phyloP scores from a whole-genome alignment of 192 early-diverging fungal species.

The Linnemannia zychae region DNA sequence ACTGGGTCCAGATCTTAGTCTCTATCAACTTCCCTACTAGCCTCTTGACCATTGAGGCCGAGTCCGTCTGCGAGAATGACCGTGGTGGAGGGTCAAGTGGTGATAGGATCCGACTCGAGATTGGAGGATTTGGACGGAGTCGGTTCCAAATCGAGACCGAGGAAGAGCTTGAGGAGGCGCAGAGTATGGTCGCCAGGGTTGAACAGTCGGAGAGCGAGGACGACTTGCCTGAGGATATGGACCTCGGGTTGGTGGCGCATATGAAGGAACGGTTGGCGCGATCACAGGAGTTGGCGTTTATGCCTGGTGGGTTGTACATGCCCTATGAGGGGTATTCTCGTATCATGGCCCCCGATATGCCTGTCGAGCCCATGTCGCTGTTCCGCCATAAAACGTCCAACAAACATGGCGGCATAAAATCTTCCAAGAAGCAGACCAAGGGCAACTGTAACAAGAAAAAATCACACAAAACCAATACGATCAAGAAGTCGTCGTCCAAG shows the following conservation, averaged over 20 bases:
- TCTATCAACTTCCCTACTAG: conserved; percentile 49
- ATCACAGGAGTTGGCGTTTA: conserved; percentile 40
- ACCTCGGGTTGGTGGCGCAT: conserved; percentile 4
- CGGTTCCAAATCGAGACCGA: conserved; percentile 39
- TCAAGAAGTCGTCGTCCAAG: not conserved
- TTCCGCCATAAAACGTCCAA: conserved; percentile 6
- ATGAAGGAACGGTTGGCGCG: conserved; percentile 24
- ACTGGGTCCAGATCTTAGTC: conserved; percentile 44
- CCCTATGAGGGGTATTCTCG: conserved; percentile 35
- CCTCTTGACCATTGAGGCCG: conserved; percentile 41
- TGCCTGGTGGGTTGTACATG: conserved; percentile 47
- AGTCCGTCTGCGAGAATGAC: conserved; percentile 37
- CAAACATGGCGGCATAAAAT: not conserved
- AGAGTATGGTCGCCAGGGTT: not conserved
- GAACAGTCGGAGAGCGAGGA: not conserved
- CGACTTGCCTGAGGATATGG: not conserved
- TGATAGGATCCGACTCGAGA: conserved; percentile 24
- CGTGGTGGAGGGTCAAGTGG: not conserved
- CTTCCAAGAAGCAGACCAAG: not conserved
- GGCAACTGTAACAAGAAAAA: not conserved
- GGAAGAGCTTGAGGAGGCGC: not conserved
- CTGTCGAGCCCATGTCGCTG: not conserved
- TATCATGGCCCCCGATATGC: conserved; percentile 15
- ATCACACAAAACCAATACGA: not conserved
- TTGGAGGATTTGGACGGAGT: conserved; percentile 24